Conservation (phyloP, 768 basidiomycete species). For the Lactarius vividus region DNA sequence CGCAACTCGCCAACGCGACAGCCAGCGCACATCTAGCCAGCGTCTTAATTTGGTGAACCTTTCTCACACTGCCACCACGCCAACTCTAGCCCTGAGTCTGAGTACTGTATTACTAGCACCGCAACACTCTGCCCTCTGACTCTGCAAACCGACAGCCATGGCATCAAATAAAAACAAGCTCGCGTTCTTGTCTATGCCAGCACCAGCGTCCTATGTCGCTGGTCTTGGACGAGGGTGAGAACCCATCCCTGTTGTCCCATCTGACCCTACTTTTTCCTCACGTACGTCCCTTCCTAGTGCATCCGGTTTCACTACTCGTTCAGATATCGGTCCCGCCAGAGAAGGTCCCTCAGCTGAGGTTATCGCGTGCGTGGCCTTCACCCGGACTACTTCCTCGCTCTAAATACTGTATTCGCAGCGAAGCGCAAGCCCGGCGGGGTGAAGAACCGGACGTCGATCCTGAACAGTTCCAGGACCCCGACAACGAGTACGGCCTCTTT, state of each 20-base stretch:
- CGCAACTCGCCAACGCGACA: too few species aligned
- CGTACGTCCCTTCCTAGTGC: constrained; percentile 50
- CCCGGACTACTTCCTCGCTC: not conserved
- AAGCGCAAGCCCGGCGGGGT: constrained; percentile 81
- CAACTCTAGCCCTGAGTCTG: too few species aligned
- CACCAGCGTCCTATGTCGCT: constrained; percentile 95
- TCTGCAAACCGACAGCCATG: constrained; percentile 33
- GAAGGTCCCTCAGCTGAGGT: constrained; percentile 92
- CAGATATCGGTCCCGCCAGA: constrained; percentile 97
- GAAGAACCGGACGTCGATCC: constrained; percentile 88
- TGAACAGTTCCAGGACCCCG: constrained; percentile 94
- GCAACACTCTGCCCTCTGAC: too few species aligned
- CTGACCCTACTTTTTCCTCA: constrained; percentile 13
- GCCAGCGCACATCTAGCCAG: too few species aligned
- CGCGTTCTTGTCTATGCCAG: constrained; percentile 87
- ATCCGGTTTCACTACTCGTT: constrained; percentile 95
- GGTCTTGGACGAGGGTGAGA: constrained; percentile 95
- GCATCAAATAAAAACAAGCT: constrained; percentile 69
- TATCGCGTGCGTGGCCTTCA: constrained; percentile 62
- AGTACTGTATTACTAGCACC: too few species aligned
- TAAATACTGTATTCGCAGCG: constrained; percentile 44
- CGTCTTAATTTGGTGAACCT: too few species aligned
- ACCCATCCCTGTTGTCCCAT: not conserved
- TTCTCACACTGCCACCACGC: not conserved
- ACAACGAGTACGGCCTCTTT: constrained; percentile 95